Evolutionary conservation across 2,329 filamentous ascomycete genomes (phyloP), one percentile per base, ranked within the genome.

Genomic region (Ophiostoma piceae): DNA sequence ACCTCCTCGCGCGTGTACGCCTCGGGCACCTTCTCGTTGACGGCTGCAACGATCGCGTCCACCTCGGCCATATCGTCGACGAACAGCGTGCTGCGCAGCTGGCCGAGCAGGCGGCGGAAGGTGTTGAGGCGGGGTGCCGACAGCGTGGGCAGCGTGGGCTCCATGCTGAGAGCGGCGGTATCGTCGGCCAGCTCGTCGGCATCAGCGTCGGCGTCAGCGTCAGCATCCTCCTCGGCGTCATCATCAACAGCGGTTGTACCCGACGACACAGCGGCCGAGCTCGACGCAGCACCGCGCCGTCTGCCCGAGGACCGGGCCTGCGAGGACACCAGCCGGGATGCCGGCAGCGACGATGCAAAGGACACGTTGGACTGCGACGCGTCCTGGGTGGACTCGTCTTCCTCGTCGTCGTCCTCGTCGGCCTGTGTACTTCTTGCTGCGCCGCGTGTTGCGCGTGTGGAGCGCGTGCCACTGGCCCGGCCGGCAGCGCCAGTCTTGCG

Each of bases 41-140:
- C 91, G 9, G 91, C 91, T 3, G 84, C 84, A 22, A 97, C 84
- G 41, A 99, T 84, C 35, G 87, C 86, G 72, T 88, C 87, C 1
- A 97, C 85, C 72, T 90, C 85, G 16, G 93, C 92, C 22, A 89
- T 88, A 76, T 98, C 95, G 72, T 96, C 92, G 41, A 89, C 87
- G 77, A 99, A 99, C n/a, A 99, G 79, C 3, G 66, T 51, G 75
- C 90, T 90, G 76, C 97, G 89, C 69, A 99, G 83, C 75, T 92
- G 90, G 32, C 95, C 95, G 2, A 99, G 84, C 1, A 91, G 87
- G 12, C 87, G 87, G 69, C 92, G 88, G 88, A 99, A 99, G 1
- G 87, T 81, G 6, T 85, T 82, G 35, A 97, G 80, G 57, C 95
- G 87, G 57, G 84, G 83, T 0, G 85, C 75, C 1, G 85, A 82